Conservation (phyloP, 768 basidiomycete species). For the Rossbeevera mucosa region DNA sequence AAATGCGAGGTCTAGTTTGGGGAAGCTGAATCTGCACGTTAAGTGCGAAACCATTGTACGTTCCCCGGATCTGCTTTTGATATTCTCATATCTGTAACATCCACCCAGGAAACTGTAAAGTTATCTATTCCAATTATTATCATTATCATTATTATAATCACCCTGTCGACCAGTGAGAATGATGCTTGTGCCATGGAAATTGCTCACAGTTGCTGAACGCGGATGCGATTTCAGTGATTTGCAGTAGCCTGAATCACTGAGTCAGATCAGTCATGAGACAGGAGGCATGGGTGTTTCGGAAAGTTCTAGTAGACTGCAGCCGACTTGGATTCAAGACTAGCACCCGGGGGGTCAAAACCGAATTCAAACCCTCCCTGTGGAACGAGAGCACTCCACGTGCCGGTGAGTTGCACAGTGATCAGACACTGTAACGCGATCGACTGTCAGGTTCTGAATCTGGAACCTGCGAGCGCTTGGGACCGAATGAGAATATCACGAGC, state of each 20-base stretch:
- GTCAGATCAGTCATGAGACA: background rate
- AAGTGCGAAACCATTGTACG: background rate
- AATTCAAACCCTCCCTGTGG: no score
- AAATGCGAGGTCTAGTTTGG: background rate
- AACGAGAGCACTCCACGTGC: no score
- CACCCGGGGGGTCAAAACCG: no score
- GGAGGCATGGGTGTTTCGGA: background rate
- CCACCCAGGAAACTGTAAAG: background rate
- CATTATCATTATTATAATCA: background rate
- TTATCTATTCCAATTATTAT: slow-evolving; percentile 2
- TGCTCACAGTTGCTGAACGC: background rate
- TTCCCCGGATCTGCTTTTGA: background rate
- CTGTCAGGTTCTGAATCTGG: background rate
- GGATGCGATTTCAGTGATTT: no score
- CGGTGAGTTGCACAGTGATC: background rate
- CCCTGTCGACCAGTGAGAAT: background rate
- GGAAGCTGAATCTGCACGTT: background rate
- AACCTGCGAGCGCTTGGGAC: background rate
- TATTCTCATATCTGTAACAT: background rate
- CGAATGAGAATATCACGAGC: background rate
- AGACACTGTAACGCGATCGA: background rate
- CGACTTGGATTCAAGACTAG: background rate
- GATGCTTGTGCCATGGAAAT: background rate
- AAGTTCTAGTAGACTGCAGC: background rate
- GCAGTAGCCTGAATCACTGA: background rate